Evolutionary conservation across 2,329 filamentous ascomycete genomes (phyloP).

Genomic region (Taxawa tesnikishii): DNA sequence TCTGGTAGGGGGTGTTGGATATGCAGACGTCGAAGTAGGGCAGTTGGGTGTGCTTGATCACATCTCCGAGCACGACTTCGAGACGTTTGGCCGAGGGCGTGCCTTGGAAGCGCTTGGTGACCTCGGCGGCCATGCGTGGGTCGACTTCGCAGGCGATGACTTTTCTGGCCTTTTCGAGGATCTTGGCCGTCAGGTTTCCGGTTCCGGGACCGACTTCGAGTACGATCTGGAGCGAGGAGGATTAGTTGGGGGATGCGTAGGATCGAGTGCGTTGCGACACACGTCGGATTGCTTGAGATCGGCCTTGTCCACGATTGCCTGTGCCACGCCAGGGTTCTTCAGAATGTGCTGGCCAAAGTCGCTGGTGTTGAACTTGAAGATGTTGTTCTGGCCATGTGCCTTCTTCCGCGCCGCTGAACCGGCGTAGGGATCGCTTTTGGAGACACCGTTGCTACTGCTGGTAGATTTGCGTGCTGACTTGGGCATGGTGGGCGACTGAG

Average conservation of each 20-base stretch:
- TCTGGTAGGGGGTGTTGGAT: constrained; percentile 64
- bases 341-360: constrained; percentile 83
- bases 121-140: constrained; percentile 89
- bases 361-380: constrained; percentile 98
- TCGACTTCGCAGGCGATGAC: constrained; percentile 84
- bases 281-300: constrained; percentile 76
- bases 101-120: constrained; percentile 86
- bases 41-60: constrained; percentile 70
- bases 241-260: background rate
- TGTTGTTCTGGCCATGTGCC: constrained; percentile 48
- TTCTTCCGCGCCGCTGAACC: constrained; percentile 37
- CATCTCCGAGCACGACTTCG: constrained; percentile 81
- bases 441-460: constrained; percentile 24
- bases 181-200: constrained; percentile 78
- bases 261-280: constrained; percentile 9
- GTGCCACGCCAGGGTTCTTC: constrained; percentile 78
- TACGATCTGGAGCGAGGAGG: constrained; percentile 39
- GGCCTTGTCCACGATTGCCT: constrained; percentile 75
- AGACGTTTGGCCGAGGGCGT: constrained; percentile 73
- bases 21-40: constrained; percentile 77
- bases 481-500: constrained; percentile 35
- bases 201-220: constrained; percentile 88
- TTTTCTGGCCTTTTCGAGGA: constrained; percentile 76
- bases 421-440: constrained; percentile 30
- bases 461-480: constrained; percentile 23